A percentile compares a stretch with the other conserved stretches of the same genome.
Evolutionary conservation across 108 stramenopile species (phyloP).

Genomic region (Seminavis robusta): DNA sequence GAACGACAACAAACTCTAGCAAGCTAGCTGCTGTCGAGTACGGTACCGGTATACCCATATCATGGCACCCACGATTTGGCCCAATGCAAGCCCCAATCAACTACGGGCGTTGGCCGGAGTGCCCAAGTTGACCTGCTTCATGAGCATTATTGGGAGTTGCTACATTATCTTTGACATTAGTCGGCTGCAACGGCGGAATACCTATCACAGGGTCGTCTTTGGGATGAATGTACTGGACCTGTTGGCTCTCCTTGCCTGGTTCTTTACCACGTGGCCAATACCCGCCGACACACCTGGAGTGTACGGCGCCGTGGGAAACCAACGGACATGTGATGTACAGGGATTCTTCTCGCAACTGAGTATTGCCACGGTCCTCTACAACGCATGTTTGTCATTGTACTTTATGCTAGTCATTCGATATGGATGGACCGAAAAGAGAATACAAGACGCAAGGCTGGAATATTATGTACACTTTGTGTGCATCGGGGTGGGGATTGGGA

Average conservation of each 20-base stretch:
- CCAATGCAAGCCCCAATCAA: too few species aligned
- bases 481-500: conserved; percentile 18
- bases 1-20: too few species aligned
- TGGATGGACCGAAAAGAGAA: conserved; percentile 21
- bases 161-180: too few species aligned
- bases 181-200: not conserved
- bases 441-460: conserved; percentile 9
- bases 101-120: too few species aligned
- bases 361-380: conserved; percentile 22
- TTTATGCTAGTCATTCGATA: conserved; percentile 37
- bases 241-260: conserved; percentile 5
- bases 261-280: conserved; percentile 22
- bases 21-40: too few species aligned
- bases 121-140: too few species aligned
- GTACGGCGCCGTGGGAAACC: conserved; percentile 8
- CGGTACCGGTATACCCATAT: too few species aligned
- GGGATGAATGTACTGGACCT: conserved; percentile 22
- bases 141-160: too few species aligned
- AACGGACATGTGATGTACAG: conserved; percentile 22
- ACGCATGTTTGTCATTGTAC: conserved; percentile 26
- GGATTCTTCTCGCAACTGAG: conserved; percentile 43
- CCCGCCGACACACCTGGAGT: conserved; percentile 3
- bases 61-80: too few species aligned
- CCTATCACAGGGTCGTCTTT: conserved; percentile 29
- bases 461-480: conserved; percentile 10